phyloP scores from a whole-genome alignment of 192 early-diverging fungal species.

The Coemansia sp. region DNA sequence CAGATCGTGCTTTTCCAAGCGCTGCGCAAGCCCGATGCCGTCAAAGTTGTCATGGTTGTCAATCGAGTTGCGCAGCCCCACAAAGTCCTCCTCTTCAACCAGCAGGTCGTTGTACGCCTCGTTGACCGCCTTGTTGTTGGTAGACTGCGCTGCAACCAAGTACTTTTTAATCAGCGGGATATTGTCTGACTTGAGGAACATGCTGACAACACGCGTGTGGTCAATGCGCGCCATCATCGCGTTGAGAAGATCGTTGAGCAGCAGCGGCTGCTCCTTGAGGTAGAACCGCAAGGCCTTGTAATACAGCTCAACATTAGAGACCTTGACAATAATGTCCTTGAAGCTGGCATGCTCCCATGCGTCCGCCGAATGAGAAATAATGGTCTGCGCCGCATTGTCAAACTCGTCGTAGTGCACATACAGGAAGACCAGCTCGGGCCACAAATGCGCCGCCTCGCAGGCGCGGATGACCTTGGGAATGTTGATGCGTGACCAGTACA shows the following conservation, averaged over 20 bases:
- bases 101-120: constrained; percentile 91
- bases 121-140: constrained; percentile 95
- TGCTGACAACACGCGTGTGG: constrained; percentile 93
- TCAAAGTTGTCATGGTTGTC: constrained; percentile 96
- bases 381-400: constrained; percentile 94
- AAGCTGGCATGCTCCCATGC: constrained; percentile 96
- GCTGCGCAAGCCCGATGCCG: constrained; percentile 80
- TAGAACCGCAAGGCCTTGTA: constrained; percentile 98
- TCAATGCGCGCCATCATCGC: constrained; percentile 88
- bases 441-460: constrained; percentile 88
- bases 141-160: constrained; percentile 87
- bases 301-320: constrained; percentile 95
- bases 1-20: constrained; percentile 93
- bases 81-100: constrained; percentile 97
- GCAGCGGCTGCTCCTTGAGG: constrained; percentile 89
- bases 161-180: constrained; percentile 95
- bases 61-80: constrained; percentile 87
- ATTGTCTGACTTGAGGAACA: constrained; percentile 98
- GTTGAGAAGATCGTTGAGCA: constrained; percentile 88
- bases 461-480: constrained; percentile 98
- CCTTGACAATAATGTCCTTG: constrained; percentile 97
- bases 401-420: constrained; percentile 99
- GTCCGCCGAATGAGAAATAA: constrained; percentile 92
- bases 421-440: constrained; percentile 96
- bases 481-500: constrained; percentile 97